Evolutionary conservation across 805 yeast genomes (phyloP), one percentile per base, ranked within the genome.

Genomic region (Kodamaea kakaduensis): DNA sequence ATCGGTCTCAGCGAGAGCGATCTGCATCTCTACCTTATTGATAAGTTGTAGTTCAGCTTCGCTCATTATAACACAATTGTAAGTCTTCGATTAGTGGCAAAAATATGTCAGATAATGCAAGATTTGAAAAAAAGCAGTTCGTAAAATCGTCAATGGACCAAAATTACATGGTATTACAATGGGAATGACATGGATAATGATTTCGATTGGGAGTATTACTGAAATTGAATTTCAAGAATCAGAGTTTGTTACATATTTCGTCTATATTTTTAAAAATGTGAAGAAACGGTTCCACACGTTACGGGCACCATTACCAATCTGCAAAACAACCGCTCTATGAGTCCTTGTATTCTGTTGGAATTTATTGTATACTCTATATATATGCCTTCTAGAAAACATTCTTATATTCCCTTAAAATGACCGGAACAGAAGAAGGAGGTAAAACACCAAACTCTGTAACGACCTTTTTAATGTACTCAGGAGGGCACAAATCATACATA

Each of bases 401-500:
- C 59, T 87, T 86, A 60, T 90, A 93, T 60, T 93, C 98, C 62
- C 97, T 77, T 50, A 93, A 67, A 42, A 93, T 86, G 32, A 93
- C 97, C 17, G 98, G 98, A 39, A 93, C 97, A 1, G 97, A 87
- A n/a, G 95, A 84, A 27, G 98, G 96, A 8, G 98, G 98, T 47
- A 93, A 71, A 2, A 95, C 86, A 18, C 98, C 98, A 45, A 90
- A 78, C 59, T 93, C 98, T 2, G 97, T 93, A 36, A 93, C 87
- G 40, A 93, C 87, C 65, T 93, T 93, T 57, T 90, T 89, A 51
- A 93, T 86, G 53, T 84, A 85, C 47, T 81, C 85, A 9, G 96
- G 95, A 22, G 96, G 97, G 1, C 97, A 90, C 48, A 93, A 71
- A 61, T 93, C 98, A 58, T 86, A 93, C 74, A 93, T 73, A 45